phyloP scores from a whole-genome alignment of 2,329 filamentous ascomycete genomes.

The Aspergillus versicolor region DNA sequence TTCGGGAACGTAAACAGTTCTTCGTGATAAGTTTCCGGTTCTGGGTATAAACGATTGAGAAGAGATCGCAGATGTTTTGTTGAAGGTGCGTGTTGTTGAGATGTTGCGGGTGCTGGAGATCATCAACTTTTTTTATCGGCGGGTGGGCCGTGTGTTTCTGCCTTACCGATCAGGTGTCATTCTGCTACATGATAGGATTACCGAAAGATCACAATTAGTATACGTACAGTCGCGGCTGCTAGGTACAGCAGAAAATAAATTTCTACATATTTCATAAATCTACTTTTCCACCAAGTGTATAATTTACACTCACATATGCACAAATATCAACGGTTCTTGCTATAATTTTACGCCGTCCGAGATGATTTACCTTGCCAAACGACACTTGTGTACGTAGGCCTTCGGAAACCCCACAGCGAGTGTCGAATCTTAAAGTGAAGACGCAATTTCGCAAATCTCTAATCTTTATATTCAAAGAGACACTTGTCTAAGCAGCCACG shows the following conservation, averaged over 20 bases:
- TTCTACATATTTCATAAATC: no score
- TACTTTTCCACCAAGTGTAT: no score
- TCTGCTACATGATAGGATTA: no score
- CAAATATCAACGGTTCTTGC: no score
- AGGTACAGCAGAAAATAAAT: background rate
- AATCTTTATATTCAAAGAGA: slow-evolving; percentile 8
- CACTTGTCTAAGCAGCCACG: slow-evolving; percentile 7
- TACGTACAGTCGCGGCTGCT: background rate
- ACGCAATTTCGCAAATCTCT: background rate
- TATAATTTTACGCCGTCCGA: no score
- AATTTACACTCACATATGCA: no score
- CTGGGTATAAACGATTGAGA: background rate
- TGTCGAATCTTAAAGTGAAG: background rate
- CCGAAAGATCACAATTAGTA: background rate
- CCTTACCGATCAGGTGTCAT: background rate
- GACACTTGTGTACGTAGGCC: no score
- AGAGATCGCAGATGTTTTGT: background rate
- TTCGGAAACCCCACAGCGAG: no score
- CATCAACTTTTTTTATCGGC: slow-evolving; percentile 19
- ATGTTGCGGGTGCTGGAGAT: background rate
- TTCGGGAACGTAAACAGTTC: background rate
- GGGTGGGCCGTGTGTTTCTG: slow-evolving; percentile 13
- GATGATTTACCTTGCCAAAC: no score
- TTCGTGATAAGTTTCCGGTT: background rate
- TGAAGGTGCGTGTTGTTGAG: background rate